Base-by-base conservation (phyloP, 495 filamentous ascomycete species). In the Hypoxylon lienhwacheense region DNA sequence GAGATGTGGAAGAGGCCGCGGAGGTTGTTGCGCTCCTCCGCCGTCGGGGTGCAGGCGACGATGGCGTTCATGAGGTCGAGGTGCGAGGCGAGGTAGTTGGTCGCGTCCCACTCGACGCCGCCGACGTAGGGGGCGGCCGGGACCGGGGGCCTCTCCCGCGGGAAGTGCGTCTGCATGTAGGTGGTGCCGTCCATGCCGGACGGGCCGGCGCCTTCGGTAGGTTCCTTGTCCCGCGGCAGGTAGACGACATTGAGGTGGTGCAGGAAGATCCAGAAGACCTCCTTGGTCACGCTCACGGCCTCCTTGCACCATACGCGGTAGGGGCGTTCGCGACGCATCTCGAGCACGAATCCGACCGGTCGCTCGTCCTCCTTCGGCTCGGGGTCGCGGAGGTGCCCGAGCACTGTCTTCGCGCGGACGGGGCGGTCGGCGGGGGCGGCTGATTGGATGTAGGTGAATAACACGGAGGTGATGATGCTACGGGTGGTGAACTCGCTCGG, bases 221-320 rank as follows among this genome's bases (percentile, higher is more conserved):
- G 16, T 35, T 63, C 49, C 56, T 66, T 64, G 8, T 70, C 66
- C 49, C 69, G 59, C 22, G 77, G 79, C 19, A 85, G 62, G 32
- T 89, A 82, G 42, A 98, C 81, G 51, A 97, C 85, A 59, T 97
- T 97, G 39, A 92, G 73, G 49, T 91, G 85, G 66, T 98, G 93
- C 46, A 97, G 77, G 73, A 97, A 98, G 64, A 98, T 98, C 93
- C 93, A 98, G 69, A 98, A 98, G 20, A 97, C 93, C 68, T 98
- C 93, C 70, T 97, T 97, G 25, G 90, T 96, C 34, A 97, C 91
- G 58, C 86, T 89, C 41, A 82, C 83, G 12, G 92, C 83, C 67
- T 98, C 93, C 69, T 90, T 92, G 73, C 85, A 88, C 93, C 93
- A 98, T 8, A 95, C 83, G 7, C 87, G 85, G 65, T 96, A 98